These are phyloP conservation scores for Cucumis melo DNA, from an alignment of 306 rosid species.

Conservation along the genomic window DNA sequence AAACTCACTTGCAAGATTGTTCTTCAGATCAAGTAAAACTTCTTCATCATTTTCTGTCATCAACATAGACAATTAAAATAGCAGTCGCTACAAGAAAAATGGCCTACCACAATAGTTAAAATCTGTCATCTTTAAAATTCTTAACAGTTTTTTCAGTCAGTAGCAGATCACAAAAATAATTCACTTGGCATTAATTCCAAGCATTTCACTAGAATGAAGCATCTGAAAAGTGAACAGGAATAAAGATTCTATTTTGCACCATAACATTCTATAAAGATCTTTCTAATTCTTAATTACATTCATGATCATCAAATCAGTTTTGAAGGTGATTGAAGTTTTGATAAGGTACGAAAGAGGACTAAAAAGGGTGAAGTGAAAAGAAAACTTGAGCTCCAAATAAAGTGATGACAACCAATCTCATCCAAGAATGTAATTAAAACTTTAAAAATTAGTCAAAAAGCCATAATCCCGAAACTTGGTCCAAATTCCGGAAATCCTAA, in stretches of 20 bases:
- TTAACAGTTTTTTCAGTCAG: no score
- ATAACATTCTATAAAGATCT: neutral
- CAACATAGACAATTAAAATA: no score
- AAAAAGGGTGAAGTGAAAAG: neutral
- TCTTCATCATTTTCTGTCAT: no score
- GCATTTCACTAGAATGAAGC: neutral
- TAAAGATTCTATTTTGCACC: neutral
- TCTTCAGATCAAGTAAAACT: no score
- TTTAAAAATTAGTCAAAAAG: slow-evolving; percentile 66
- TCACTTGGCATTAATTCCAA: neutral
- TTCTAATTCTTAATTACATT: neutral
- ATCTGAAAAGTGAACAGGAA: neutral
- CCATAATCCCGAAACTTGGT: slow-evolving; percentile 58
- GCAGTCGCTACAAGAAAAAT: no score
- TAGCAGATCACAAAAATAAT: neutral
- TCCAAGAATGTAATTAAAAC: slow-evolving; percentile 95
- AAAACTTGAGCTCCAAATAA: slow-evolving; percentile 73
- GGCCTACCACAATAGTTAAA: no score
- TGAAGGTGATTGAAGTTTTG: neutral
- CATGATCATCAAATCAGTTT: neutral
- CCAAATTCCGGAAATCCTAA: slow-evolving; percentile 76
- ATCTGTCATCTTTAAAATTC: no score
- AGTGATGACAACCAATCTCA: slow-evolving; percentile 63
- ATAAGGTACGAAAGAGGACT: neutral
- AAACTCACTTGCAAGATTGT: no score